A percentile compares a stretch with the other conserved stretches of the same genome.
These are phyloP conservation scores for Fusarium nanum DNA, from an alignment of 2,329 filamentous ascomycete species.

Conservation along the genomic window DNA sequence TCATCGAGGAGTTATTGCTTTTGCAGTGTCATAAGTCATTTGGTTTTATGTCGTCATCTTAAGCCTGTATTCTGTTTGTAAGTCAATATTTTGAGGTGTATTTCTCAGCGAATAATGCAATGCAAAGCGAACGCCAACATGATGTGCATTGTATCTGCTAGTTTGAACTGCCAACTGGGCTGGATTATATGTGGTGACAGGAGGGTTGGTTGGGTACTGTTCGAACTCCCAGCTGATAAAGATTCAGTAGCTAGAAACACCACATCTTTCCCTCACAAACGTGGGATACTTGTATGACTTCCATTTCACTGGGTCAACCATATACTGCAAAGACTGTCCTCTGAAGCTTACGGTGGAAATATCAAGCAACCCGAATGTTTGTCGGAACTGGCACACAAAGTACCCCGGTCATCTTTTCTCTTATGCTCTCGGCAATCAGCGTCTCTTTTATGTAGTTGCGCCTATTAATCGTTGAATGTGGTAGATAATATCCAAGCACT, in stretches of 20 bases:
- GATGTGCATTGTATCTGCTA: conserved; percentile 34
- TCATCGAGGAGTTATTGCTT: too few relatives aligned
- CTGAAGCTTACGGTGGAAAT: background rate
- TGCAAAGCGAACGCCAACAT: conserved; percentile 29
- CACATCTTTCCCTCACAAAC: too few relatives aligned
- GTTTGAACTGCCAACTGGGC: background rate
- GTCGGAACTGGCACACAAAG: background rate
- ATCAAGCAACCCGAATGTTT: background rate
- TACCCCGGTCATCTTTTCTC: background rate
- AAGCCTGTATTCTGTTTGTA: too few relatives aligned
- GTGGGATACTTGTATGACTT: background rate
- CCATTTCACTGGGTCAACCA: background rate
- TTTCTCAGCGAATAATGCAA: too few relatives aligned
- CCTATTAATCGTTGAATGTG: background rate
- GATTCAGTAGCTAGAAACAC: background rate
- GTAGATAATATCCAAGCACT: background rate
- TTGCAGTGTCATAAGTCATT: too few relatives aligned
- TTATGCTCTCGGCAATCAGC: background rate
- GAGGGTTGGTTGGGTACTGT: background rate
- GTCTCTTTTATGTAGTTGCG: background rate
- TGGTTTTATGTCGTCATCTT: too few relatives aligned
- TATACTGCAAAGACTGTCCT: background rate
- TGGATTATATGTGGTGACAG: background rate
- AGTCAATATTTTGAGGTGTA: too few relatives aligned
- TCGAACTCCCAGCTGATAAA: background rate